Conservation (phyloP, 176 grass and related monocot genomes). For the Aechmea fasciata region DNA sequence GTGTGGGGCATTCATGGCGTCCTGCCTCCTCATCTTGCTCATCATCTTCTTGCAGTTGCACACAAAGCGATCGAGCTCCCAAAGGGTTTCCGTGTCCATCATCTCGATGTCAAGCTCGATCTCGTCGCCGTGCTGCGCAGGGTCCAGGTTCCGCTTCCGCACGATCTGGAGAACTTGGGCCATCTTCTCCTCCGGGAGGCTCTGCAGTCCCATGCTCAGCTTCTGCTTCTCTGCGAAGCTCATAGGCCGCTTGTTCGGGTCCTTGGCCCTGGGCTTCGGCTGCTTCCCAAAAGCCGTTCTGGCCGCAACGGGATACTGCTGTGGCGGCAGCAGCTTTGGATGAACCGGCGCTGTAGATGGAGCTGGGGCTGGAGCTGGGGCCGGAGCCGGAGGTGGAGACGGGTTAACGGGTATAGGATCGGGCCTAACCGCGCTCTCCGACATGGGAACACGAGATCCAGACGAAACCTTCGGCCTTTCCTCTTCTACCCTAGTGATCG, state of each 20-base stretch:
- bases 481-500: neutral
- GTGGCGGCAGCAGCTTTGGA: neutral
- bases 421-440: too few species aligned
- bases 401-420: neutral
- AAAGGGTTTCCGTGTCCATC: slow-evolving; percentile 78
- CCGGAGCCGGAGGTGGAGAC: neutral
- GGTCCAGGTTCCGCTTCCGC: slow-evolving; percentile 51
- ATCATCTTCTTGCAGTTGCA: slow-evolving; percentile 79
- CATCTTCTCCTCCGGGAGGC: slow-evolving; percentile 79
- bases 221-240: slow-evolving; percentile 80
- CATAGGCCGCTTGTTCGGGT: slow-evolving; percentile 76
- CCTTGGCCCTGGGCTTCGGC: slow-evolving; percentile 70
- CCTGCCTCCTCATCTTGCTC: slow-evolving; percentile 54
- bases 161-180: slow-evolving; percentile 67
- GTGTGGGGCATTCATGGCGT: neutral
- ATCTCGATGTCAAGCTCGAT: slow-evolving; percentile 78
- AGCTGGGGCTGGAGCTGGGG: neutral
- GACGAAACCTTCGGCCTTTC: neutral
- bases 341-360: neutral
- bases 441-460: neutral
- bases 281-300: slow-evolving; percentile 25
- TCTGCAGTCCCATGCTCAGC: slow-evolving; percentile 54
- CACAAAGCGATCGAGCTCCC: slow-evolving; percentile 88
- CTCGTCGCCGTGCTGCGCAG: slow-evolving; percentile 64
- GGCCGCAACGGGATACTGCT: slow-evolving; percentile 12